Evolutionary conservation across 495 filamentous ascomycete genomes (phyloP).

Genomic region (Apiosordaria backusii): DNA sequence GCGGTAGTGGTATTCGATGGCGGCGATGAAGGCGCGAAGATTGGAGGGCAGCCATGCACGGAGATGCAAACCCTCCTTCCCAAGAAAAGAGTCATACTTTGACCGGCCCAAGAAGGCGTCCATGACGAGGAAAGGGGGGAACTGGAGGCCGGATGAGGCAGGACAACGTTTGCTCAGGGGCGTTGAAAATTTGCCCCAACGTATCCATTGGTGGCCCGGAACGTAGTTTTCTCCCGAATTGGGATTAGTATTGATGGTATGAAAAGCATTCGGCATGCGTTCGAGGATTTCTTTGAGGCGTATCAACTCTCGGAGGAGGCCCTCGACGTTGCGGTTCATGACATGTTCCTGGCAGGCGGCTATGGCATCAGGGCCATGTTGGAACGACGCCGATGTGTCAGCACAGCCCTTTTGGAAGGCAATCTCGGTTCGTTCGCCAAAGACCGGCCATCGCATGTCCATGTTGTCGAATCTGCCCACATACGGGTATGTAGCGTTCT

Average conservation of each 20-base stretch:
- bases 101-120: constrained; percentile 50
- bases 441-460: constrained; percentile 51
- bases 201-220: constrained; percentile 39
- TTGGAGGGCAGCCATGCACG: constrained; percentile 50
- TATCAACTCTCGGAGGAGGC: constrained; percentile 45
- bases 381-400: constrained; percentile 44
- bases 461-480: constrained; percentile 48
- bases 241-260: constrained; percentile 51
- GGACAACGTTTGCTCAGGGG: constrained; percentile 50
- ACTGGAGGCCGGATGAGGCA: constrained; percentile 49
- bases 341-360: constrained; percentile 51
- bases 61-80: constrained; percentile 46
- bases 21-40: constrained; percentile 48
- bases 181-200: constrained; percentile 49
- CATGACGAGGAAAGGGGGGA: constrained; percentile 51
- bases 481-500: constrained; percentile 46
- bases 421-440: constrained; percentile 48
- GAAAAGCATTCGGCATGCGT: constrained; percentile 49
- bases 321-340: constrained; percentile 48
- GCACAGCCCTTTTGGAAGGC: constrained; percentile 47
- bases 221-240: constrained; percentile 47
- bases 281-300: constrained; percentile 50
- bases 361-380: constrained; percentile 45
- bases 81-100: constrained; percentile 49
- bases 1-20: constrained; percentile 48